Evolutionary conservation across 257 asterid species (phyloP).

Genomic region (Lithospermum erythrorhizon): DNA sequence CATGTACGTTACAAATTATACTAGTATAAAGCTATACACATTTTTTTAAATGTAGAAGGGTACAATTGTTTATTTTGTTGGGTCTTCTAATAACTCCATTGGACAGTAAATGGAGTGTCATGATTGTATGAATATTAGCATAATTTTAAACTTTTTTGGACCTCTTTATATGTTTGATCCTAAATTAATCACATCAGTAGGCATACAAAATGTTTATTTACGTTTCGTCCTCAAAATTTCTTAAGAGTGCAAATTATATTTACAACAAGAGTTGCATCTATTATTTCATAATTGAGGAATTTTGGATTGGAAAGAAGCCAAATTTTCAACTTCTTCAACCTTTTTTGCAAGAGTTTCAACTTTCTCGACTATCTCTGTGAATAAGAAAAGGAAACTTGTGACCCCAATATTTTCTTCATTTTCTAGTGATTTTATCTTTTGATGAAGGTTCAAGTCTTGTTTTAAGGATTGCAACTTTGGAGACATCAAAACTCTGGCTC

Average conservation of each 20-base stretch:
- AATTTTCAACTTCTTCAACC: slow-evolving; percentile 54
- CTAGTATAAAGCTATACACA: too few relatives aligned
- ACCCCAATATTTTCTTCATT: slow-evolving; percentile 38
- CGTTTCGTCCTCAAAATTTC: too few relatives aligned
- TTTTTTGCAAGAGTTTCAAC: slow-evolving; percentile 36
- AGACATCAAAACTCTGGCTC: slow-evolving; percentile 25
- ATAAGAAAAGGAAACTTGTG: slow-evolving; percentile 38
- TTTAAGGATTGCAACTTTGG: slow-evolving; percentile 38
- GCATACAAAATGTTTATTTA: too few relatives aligned
- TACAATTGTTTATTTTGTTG: too few relatives aligned
- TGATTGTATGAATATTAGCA: not conserved
- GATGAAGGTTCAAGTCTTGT: slow-evolving; percentile 17
- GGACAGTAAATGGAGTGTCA: too few relatives aligned
- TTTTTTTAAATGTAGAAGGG: too few relatives aligned
- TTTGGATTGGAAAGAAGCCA: slow-evolving; percentile 29
- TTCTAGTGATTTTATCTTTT: slow-evolving; percentile 17
- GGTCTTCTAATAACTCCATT: too few relatives aligned
- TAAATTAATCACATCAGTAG: too few relatives aligned
- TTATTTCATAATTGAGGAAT: not conserved
- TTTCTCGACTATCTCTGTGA: slow-evolving; percentile 56
- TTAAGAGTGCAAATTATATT: not conserved
- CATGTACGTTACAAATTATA: too few relatives aligned
- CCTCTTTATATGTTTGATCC: not conserved
- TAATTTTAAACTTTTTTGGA: not conserved
- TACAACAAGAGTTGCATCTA: not conserved